Percentiles rank a stretch among this genome's conserved stretches.
These are phyloP conservation scores for Cercospora citrullina DNA, from an alignment of 2,329 filamentous ascomycete species.

Conservation along the genomic window DNA sequence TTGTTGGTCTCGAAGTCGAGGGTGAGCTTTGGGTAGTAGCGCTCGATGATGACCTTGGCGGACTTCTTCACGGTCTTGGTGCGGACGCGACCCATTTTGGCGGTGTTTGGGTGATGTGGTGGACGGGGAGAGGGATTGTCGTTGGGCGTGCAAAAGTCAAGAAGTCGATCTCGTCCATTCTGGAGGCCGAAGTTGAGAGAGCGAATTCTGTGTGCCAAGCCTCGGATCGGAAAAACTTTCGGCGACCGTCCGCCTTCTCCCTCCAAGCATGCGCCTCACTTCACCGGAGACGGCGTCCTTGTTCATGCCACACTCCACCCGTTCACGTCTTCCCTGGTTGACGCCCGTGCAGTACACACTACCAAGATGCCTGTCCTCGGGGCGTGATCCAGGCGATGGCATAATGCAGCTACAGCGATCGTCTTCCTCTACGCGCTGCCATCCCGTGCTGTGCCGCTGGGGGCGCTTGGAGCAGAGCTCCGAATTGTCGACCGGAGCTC, in stretches of 20 bases:
- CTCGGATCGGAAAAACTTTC: neutral
- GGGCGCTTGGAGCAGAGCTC: constrained; percentile 10
- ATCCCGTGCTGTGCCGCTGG: constrained; percentile 13
- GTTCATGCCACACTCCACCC: neutral
- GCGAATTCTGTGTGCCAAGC: constrained; percentile 9
- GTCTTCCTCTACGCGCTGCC: constrained; percentile 1
- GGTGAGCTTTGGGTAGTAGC: constrained; percentile 90
- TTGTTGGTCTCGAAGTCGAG: constrained; percentile 99
- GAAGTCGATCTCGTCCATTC: neutral
- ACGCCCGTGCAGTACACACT: too few species aligned
- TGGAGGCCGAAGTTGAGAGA: neutral
- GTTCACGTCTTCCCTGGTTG: constrained; percentile 1
- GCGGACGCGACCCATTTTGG: constrained; percentile 58
- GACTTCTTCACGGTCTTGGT: constrained; percentile 73
- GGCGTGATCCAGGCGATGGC: neutral
- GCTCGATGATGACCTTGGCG: constrained; percentile 99
- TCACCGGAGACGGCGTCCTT: neutral
- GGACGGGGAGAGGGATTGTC: constrained; percentile 14
- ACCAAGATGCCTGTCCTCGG: neutral
- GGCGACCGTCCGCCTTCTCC: neutral
- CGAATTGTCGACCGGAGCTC: constrained; percentile 5
- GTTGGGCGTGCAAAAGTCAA: constrained; percentile 16
- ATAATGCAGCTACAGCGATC: neutral
- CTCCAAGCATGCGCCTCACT: neutral
- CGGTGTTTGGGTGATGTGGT: constrained; percentile 33